Evolutionary conservation across 1,284 basidiomycete species (phyloP), one percentile per base, ranked within the genome.

Genomic region (Cutaneotrichosporon cyanovorans): DNA sequence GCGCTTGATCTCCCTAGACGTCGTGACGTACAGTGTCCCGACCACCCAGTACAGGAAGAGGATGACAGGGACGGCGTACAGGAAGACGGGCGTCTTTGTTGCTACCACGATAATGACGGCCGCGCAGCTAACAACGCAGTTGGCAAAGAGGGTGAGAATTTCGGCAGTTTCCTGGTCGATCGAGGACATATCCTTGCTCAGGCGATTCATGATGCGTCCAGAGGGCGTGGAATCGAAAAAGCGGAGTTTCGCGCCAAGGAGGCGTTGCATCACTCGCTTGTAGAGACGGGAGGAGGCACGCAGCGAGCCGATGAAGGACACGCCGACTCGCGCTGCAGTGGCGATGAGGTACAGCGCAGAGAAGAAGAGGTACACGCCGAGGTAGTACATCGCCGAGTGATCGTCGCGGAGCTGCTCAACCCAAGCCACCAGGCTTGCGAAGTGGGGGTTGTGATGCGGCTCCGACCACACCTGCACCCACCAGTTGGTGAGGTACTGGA

Each of bases 1-100:
- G 14, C 78, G 74, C 65, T 79, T 79, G 53, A 78, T 66, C 52
- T 78, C 76, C 32, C 77, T 69, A 11, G 69, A 74, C 8, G 74
- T 73, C 5, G 66, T 59, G 18, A 77, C 63, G 62, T 78, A 78
- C 14, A 73, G 51, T 3, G 63, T 50, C 0, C 75, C 75, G 22
- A 75, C 61, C 36, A 62, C 20, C 48, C 63, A 68, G 56, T 77
- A 77, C 11, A 73, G 52, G n/a, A 66, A 43, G 12, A 67, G 58
- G 43, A 78, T 72, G 31, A 71, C 21, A 9, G 69, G 42, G 7
- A 74, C 62, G 2, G 69, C 65, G 8, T 72, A 48, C 12, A 75
- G 45, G 59, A 77, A 76, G 0, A 54, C 58, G 20, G 68, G 63
- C 1, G 71, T 70, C 2, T 64, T 60, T 20, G 62, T 59, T 1